Base-by-base conservation (phyloP, 164 flowering plant species). In the Chimonanthus praecox region DNA sequence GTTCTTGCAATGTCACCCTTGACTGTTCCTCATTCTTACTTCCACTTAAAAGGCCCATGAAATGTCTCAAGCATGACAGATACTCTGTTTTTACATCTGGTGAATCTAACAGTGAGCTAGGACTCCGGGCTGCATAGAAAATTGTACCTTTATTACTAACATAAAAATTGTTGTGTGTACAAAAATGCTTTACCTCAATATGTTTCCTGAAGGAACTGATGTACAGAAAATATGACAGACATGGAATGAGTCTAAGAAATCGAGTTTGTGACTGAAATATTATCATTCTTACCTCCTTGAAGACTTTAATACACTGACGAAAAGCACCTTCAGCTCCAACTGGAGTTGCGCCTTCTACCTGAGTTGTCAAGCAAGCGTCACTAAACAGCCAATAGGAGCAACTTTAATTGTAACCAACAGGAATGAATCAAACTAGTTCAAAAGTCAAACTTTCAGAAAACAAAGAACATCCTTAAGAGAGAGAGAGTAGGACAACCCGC, bases 41-140 rank as follows among this genome's bases (percentile, higher is more conserved):
- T 33, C 78, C 78, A 18, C 64, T 74, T 33, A 84, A 49, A 74
- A 90, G 77, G 71, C 71, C 71, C 48, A 50, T 9, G 10, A 87
- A 81, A 82, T 83, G 87, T 82, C 80, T 87, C 79, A 88, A 73
- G 76, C 92, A 88, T 51, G 88, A 81, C 43, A 85, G 76, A 73
- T 87, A 85, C 80, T 78, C 87, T 1, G 75, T 58, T 78, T 84
- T 85, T 43, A 80, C 83, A 74, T 82, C 85, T 9, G 80, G 80
- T 68, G 86, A 77, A 60, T 79, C 77, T 47, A 76, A 48, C 7
- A 81, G 44, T 18, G 70, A 70, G 43, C 68, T 78, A 68, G 75
- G 13, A 10, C 18, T 70, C 67, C 82, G 74, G 74, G 77, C 90
- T 85, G 83, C 85, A 80, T 10, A 64, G 58, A 49, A 68, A 69